Percentiles rank a stretch among this genome's conserved stretches.
phyloP scores from a whole-genome alignment of 2,329 filamentous ascomycete species.

The Myrmaecium sp. region DNA sequence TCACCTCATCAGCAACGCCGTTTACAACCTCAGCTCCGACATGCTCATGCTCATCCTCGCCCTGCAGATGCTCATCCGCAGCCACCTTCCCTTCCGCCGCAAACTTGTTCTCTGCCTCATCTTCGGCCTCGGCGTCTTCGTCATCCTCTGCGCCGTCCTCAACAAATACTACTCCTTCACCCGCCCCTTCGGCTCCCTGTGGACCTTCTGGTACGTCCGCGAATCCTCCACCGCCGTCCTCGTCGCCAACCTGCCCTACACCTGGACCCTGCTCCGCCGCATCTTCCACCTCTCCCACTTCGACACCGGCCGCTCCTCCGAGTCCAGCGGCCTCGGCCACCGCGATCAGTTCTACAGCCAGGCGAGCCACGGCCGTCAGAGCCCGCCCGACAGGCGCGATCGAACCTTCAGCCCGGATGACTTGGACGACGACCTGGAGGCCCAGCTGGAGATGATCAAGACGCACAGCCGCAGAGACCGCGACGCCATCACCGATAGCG shows the following conservation, averaged over 20 bases:
- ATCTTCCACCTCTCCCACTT: conserved; percentile 25
- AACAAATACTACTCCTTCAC: conserved; percentile 32
- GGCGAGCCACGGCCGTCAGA: no score
- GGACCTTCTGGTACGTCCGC: conserved; percentile 33
- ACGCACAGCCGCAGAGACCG: no score
- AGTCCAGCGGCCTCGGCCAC: no score
- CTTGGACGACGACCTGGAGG: no score
- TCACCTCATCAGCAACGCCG: conserved; percentile 28
- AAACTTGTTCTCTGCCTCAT: conserved; percentile 34
- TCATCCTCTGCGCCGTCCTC: conserved; percentile 30
- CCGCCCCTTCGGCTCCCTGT: conserved; percentile 24
- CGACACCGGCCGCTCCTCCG: conserved; percentile 2
- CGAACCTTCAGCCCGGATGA: no score
- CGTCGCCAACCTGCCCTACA: conserved; percentile 34
- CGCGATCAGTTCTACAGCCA: no score
- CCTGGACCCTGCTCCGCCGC: conserved; percentile 34
- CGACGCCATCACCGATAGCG: no score
- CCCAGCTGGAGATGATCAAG: no score
- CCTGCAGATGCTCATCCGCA: conserved; percentile 22
- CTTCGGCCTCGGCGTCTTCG: conserved; percentile 29
- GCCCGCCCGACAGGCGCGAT: no score
- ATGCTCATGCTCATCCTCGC: conserved; percentile 18
- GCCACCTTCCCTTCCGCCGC: conserved; percentile 18
- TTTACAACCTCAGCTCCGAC: conserved; percentile 26
- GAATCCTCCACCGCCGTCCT: conserved; percentile 38